These are phyloP conservation scores for Mortierella sp. DNA, from an alignment of 371 early-diverging fungal genomes.

Conservation along the genomic window DNA sequence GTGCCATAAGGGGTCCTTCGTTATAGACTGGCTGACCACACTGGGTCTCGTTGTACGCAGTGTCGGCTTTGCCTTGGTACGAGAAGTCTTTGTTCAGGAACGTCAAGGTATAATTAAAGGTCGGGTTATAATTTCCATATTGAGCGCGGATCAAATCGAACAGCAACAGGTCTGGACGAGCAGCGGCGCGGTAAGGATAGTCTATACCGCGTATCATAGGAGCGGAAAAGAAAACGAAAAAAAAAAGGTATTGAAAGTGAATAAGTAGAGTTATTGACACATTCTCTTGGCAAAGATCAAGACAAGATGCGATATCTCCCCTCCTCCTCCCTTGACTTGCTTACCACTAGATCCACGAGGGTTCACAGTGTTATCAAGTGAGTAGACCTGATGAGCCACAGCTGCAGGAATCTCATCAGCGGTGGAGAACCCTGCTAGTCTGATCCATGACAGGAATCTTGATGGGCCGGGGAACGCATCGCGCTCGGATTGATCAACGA, in stretches of 20 bases:
- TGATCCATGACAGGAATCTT: constrained; percentile 8
- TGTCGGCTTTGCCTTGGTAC: background rate
- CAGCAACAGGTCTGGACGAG: constrained; percentile 44
- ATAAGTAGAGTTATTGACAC: background rate
- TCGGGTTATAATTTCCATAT: constrained; percentile 8
- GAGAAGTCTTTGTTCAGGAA: constrained; percentile 18
- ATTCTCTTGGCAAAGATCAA: background rate
- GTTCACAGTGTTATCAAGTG: constrained; percentile 22
- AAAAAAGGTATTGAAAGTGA: background rate
- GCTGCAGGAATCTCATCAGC: background rate
- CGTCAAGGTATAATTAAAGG: background rate
- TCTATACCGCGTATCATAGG: constrained; percentile 7
- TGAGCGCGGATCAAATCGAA: constrained; percentile 31
- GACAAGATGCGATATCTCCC: too few relatives aligned
- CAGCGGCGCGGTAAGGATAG: constrained; percentile 19
- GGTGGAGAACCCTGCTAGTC: constrained; percentile 14
- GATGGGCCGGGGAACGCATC: background rate
- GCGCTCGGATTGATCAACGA: constrained; percentile 37
- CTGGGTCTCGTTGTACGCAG: background rate
- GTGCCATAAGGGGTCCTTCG: constrained; percentile 8
- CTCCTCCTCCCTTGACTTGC: background rate
- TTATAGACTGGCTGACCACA: constrained; percentile 4
- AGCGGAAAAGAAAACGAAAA: background rate
- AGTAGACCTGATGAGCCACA: constrained; percentile 3
- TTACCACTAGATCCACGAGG: constrained; percentile 17